These are phyloP conservation scores for Exophiala viscosa DNA, from an alignment of 2,329 filamentous ascomycete genomes.

Conservation along the genomic window DNA sequence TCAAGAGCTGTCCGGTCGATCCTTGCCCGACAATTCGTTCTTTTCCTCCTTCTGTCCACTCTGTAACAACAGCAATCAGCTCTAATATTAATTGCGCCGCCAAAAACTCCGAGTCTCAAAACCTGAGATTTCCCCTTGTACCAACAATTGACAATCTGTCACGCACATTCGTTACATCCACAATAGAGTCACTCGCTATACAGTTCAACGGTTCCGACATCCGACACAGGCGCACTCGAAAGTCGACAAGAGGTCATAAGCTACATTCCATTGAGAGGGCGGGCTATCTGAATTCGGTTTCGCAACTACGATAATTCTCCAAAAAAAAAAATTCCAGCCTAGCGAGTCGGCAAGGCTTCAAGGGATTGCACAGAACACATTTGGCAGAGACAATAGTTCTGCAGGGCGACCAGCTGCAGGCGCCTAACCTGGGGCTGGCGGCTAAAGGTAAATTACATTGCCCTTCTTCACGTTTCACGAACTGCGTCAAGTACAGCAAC, in stretches of 20 bases:
- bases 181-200: constrained; percentile 10
- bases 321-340: neutral
- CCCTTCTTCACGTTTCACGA: constrained; percentile 10
- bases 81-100: constrained; percentile 19
- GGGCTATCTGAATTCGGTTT: constrained; percentile 2
- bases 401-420: constrained; percentile 9
- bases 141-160: constrained; percentile 17
- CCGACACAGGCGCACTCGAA: neutral
- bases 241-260: neutral
- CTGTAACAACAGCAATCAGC: constrained; percentile 21
- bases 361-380: constrained; percentile 4
- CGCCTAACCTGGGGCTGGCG: constrained; percentile 13
- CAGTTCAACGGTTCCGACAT: neutral
- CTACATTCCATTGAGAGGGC: constrained; percentile 5
- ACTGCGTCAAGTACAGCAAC: constrained; percentile 3
- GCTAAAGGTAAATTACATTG: constrained; percentile 27
- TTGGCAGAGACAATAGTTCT: neutral
- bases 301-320: constrained; percentile 6
- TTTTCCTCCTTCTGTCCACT: constrained; percentile 13
- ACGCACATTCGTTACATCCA: constrained; percentile 4
- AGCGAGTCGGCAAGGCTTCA: constrained; percentile 5
- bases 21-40: neutral
- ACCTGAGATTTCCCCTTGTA: constrained; percentile 11
- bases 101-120: constrained; percentile 2
- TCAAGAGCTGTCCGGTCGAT: neutral